Evolutionary conservation across 306 rosid genomes (phyloP), one percentile per base, ranked within the genome.

Genomic region (Adenanthera pavonina): DNA sequence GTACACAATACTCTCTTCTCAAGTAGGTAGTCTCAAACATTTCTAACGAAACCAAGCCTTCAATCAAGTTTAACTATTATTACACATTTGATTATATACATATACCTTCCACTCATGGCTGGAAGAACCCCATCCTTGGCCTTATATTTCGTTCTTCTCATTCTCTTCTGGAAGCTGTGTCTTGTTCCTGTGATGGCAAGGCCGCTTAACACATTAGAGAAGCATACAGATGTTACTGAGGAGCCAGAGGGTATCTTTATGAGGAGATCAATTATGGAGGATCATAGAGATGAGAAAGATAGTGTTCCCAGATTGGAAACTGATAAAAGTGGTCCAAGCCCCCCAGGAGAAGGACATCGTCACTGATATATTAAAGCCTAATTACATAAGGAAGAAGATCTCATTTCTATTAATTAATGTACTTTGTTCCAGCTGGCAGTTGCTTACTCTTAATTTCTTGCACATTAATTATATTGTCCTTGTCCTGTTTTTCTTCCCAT

Each of bases 151-250:
- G 35, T 56, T 35, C 51, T 48, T 25, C 43, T 48, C n/a, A 34
- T 77, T 81, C 8, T 65, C 60, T 72, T 71, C 43, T 47, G 73
- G 60, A 68, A 69, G 60, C 35, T 72, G 5, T 41, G 65, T 60
- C 20, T 47, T 54, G 36, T 11, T 12, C 53, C 36, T 67, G 78
- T 71, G 70, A 57, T 48, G 60, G 83, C 82, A 36, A 52, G 89
- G 43, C 70, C 80, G 35, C 36, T 80, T 36, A 72, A 71, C 48
- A 64, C 68, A 2, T 33, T 33, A 13, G 68, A 61, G n/a, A 33
- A 33, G n/a, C 68, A 4, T 61, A 16, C 41, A 61, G 43, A 61
- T 34, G 68, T 61, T 33, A 38, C 13, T 8, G 53, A 47, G 70
- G 77, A 48, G 35, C 57, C 14, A 14, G 44, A 41, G 9, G 68